Conservation (phyloP, 1,284 basidiomycete species). For the Rhodotorula sp. region DNA sequence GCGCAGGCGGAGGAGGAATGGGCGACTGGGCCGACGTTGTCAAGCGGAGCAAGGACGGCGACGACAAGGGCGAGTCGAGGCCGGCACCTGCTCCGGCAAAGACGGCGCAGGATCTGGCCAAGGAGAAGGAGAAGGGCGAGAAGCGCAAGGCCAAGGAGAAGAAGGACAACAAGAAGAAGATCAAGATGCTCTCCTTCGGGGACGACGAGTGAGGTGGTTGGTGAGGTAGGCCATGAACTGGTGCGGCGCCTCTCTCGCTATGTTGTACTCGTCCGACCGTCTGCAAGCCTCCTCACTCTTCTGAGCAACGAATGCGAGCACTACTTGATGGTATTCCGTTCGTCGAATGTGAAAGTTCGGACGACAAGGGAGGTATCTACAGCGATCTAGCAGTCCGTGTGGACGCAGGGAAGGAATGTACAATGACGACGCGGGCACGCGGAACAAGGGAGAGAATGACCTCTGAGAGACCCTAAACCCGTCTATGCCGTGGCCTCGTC, state of each 20-base stretch:
- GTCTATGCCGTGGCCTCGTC: not conserved
- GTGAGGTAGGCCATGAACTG: not conserved
- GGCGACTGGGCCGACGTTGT: slow-evolving; percentile 35
- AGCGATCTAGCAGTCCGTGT: no score
- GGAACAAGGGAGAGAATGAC: no score
- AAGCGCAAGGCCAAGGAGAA: slow-evolving; percentile 30
- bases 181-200: slow-evolving; percentile 18
- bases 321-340: not conserved
- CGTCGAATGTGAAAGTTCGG: no score
- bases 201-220: slow-evolving; percentile 12
- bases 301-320: not conserved
- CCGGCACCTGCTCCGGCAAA: not conserved
- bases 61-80: not conserved
- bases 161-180: slow-evolving; percentile 23
- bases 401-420: no score
- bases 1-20: not conserved
- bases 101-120: slow-evolving; percentile 13
- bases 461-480: not conserved
- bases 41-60: slow-evolving; percentile 12
- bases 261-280: not conserved
- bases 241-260: not conserved
- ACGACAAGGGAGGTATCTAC: no score
- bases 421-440: no score
- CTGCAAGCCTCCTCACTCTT: not conserved
- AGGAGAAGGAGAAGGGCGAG: slow-evolving; percentile 8